These are phyloP conservation scores for Eucalyptus polyanthemos DNA, from an alignment of 345 rosid genomes.

Conservation along the genomic window DNA sequence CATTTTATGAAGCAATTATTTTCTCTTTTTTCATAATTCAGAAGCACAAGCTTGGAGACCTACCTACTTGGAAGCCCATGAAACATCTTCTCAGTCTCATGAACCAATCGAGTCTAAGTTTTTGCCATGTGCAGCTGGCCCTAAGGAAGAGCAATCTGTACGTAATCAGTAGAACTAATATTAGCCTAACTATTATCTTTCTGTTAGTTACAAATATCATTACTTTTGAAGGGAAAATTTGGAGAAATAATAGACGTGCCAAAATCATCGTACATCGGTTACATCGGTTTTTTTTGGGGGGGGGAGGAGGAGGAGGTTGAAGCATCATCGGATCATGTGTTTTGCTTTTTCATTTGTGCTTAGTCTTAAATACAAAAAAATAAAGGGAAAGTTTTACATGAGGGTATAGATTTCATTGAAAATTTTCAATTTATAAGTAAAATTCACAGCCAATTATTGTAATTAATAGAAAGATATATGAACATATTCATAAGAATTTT, in stretches of 20 bases:
- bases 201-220: no score
- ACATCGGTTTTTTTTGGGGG: no score
- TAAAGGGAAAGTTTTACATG: neutral
- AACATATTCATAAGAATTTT: neutral
- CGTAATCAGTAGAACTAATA: neutral
- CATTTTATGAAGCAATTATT: neutral
- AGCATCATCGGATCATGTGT: neutral
- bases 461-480: neutral
- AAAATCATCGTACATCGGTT: neutral
- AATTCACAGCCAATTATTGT: neutral
- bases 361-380: neutral
- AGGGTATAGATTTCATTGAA: neutral
- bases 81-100: neutral
- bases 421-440: neutral
- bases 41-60: neutral
- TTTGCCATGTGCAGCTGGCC: neutral
- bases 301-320: neutral
- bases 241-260: neutral
- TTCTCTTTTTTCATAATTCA: neutral
- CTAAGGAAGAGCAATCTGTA: neutral
- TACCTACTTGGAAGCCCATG: neutral
- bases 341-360: neutral
- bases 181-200: neutral
- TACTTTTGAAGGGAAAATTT: neutral
- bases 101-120: neutral